Evolutionary conservation across 83 land plant species (phyloP).

Genomic region (Larix sibirica): DNA sequence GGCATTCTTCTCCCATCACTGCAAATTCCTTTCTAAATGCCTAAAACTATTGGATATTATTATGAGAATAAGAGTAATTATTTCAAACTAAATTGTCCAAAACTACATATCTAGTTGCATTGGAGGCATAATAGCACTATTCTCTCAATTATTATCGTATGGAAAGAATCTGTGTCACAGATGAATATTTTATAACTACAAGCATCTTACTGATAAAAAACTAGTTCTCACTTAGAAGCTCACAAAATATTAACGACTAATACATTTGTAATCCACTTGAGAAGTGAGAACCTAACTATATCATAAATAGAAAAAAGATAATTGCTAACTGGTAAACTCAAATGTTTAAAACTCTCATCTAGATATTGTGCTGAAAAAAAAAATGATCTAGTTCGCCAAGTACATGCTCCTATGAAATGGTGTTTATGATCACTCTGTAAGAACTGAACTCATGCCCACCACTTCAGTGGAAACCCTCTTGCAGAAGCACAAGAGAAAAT

Average conservation of each 20-base stretch:
- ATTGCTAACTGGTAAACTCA: not conserved
- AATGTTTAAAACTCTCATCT: not conserved
- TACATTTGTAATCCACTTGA: not conserved
- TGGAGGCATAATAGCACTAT: not conserved
- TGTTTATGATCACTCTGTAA: not conserved
- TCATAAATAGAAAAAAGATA: not conserved
- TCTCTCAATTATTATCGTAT: not conserved
- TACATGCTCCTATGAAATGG: conserved; percentile 1
- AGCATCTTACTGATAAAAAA: not conserved
- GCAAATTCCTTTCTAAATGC: not conserved
- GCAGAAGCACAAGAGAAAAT: not conserved
- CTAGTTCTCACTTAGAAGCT: not conserved
- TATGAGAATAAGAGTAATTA: not conserved
- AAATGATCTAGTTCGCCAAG: not conserved
- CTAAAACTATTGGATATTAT: too few species aligned
- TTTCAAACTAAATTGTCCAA: not conserved
- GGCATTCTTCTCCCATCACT: not conserved
- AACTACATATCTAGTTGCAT: conserved; percentile 6
- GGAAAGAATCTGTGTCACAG: not conserved
- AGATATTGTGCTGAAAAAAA: conserved; percentile 5
- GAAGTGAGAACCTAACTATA: not conserved
- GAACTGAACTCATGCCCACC: not conserved
- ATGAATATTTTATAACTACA: not conserved
- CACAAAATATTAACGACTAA: not conserved
- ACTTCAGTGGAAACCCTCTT: not conserved